These are phyloP conservation scores for Ampelomyces quisqualis DNA, from an alignment of 2,329 filamentous ascomycete species.

Conservation along the genomic window DNA sequence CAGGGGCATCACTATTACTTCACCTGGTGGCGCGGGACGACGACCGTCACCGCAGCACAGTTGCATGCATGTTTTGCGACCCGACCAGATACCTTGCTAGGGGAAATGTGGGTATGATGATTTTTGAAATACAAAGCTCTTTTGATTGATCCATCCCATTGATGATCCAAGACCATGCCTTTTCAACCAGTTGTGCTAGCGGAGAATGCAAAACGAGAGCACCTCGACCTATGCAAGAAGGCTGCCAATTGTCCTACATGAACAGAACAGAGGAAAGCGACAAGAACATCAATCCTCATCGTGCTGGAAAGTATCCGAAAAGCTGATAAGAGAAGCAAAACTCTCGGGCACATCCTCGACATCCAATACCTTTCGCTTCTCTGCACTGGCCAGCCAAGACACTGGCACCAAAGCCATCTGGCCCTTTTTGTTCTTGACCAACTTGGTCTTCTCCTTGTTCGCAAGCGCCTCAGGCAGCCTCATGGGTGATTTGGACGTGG, in stretches of 20 bases:
- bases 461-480: slow-evolving; percentile 4
- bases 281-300: slow-evolving; percentile 10
- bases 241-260: no score
- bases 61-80: neutral
- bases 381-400: slow-evolving; percentile 25
- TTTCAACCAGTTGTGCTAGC: neutral
- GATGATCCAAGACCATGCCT: no score
- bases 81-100: no score
- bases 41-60: no score
- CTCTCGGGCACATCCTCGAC: slow-evolving; percentile 14
- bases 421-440: slow-evolving; percentile 6
- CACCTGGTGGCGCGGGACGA: no score
- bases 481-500: slow-evolving; percentile 3
- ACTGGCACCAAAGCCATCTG: slow-evolving; percentile 28
- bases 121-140: slow-evolving; percentile 1
- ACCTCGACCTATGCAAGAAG: neutral
- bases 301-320: slow-evolving; percentile 29
- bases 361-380: slow-evolving; percentile 10
- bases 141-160: neutral
- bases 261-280: no score
- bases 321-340: slow-evolving; percentile 32
- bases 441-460: slow-evolving; percentile 18
- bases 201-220: neutral
- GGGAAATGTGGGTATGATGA: slow-evolving; percentile 1
- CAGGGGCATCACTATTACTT: neutral